A percentile compares a stretch with the other conserved stretches of the same genome.
These are phyloP conservation scores for Falciphora oryzae DNA, from an alignment of 2,329 filamentous ascomycete species.

Conservation along the genomic window DNA sequence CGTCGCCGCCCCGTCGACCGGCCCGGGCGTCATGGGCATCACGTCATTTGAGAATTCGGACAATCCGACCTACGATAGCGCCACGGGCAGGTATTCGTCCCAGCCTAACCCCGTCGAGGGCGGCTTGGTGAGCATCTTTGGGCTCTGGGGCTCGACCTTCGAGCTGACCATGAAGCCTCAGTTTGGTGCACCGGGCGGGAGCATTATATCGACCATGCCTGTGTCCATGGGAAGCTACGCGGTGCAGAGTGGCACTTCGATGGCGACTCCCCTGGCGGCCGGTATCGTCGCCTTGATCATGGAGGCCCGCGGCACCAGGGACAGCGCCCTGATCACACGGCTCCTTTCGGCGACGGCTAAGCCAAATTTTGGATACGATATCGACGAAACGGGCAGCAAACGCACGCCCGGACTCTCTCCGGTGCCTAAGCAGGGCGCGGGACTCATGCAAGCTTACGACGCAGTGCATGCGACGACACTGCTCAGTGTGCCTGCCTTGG, in stretches of 20 bases:
- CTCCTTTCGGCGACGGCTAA: conserved; percentile 9
- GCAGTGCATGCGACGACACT: conserved; percentile 31
- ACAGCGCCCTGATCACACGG: background rate
- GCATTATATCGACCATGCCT: conserved; percentile 2
- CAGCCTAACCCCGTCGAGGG: background rate
- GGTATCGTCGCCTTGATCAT: conserved; percentile 7
- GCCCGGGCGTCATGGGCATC: conserved; percentile 3
- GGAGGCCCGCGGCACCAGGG: conserved; percentile 4
- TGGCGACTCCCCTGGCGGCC: conserved; percentile 8
- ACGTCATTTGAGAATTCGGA: conserved; percentile 19
- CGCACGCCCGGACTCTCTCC: conserved; percentile 15
- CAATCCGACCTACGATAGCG: conserved; percentile 26
- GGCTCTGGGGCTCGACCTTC: conserved; percentile 5
- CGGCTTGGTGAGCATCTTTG: background rate
- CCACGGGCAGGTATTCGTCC: conserved; percentile 24
- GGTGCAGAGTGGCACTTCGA: conserved; percentile 6
- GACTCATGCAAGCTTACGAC: conserved; percentile 36
- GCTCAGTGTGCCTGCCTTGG: conserved; percentile 34
- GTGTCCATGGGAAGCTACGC: conserved; percentile 1
- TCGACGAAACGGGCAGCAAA: background rate
- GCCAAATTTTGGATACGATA: background rate
- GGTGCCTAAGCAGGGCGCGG: conserved; percentile 37
- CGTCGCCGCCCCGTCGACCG: background rate
- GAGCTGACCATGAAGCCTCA: conserved; percentile 15
- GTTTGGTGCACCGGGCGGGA: conserved; percentile 4